Conservation (phyloP, 2,329 filamentous ascomycete species). For the Berkeleyomyces rouxiae region DNA sequence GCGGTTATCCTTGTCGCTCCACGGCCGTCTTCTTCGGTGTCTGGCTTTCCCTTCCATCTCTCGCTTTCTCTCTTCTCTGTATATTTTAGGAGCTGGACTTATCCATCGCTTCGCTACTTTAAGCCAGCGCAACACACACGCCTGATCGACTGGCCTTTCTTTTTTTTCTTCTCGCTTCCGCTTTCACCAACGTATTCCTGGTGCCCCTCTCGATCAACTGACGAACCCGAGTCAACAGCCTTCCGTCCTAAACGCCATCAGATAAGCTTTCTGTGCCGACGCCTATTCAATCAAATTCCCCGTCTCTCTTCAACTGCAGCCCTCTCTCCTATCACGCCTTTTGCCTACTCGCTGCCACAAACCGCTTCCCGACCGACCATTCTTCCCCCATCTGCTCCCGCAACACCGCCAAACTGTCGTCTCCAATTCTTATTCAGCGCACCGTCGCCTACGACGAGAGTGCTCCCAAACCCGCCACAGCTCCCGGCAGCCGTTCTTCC, state of each 20-base stretch:
- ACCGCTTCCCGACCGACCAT: not conserved
- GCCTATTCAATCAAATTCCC: not conserved
- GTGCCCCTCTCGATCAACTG: not conserved
- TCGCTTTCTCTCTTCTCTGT: not conserved
- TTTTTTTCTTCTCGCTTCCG: constrained; percentile 2
- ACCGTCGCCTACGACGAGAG: constrained; percentile 84
- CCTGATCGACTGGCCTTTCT: not conserved
- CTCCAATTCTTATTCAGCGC: constrained; percentile 69
- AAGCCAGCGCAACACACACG: not conserved
- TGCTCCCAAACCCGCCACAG: constrained; percentile 40
- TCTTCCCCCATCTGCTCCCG: constrained; percentile 14
- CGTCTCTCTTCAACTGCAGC: not conserved
- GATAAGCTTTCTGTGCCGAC: not conserved
- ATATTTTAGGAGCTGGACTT: constrained; percentile 1
- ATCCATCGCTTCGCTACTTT: not conserved
- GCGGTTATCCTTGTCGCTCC: not conserved
- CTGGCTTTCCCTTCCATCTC: not conserved
- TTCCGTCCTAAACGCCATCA: not conserved
- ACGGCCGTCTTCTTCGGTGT: not conserved
- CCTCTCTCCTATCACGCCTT: not conserved
- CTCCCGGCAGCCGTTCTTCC: not conserved
- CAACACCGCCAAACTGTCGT: constrained; percentile 92
- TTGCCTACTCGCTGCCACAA: not conserved
- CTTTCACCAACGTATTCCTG: not conserved
- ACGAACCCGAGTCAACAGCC: not conserved